Base-by-base conservation (phyloP, 2,329 filamentous ascomycete species). In the Colletotrichum phormii region DNA sequence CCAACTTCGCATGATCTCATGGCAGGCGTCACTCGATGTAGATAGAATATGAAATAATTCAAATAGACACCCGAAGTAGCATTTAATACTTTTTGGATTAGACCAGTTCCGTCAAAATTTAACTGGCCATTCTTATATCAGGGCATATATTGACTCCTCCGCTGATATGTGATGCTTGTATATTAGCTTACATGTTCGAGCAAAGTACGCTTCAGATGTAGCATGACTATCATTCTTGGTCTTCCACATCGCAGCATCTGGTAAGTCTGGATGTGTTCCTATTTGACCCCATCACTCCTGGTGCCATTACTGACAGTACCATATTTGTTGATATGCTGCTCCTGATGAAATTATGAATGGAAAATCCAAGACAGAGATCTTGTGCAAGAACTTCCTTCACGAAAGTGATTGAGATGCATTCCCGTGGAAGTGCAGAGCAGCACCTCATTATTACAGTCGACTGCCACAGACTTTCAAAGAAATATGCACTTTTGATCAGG, bases 51-150 rank as follows among this genome's bases (percentile, higher is more conserved):
- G 42, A 0, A 49, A n/a, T 22, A 9, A 9, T 9, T 8, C 42
- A 22, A 35, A 22, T 9, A 22, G 18, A 49, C 9, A 22, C 7
- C 18, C 7, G 8, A 8, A 1, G 18, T n/a, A n/a, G 42, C 15
- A n/a, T 49, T 3, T 5, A 6, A 8, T 11, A 9, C 42, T 5
- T 18, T 9, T 1, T n/a, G 4, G 1, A 18, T 1, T n/a, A 1
- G 1, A 18, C 1, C 42, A n/a, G 8, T 49, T 8, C 9, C 42
- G 42, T 49, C 18, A 8, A 49, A 9, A n/a, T 49, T 22, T 8
- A 49, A 49, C 42, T 9, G n/a, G 18, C 42, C 8, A 49, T 18
- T 22, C 18, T 18, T n/a, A 11, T 49, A 4, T 22, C 1, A 22
- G 18, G 42, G 4, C 4, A 9, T 2, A 49, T 29, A 35, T 8